Evolutionary conservation across 306 rosid genomes (phyloP).

Genomic region (Pueraria montana): DNA sequence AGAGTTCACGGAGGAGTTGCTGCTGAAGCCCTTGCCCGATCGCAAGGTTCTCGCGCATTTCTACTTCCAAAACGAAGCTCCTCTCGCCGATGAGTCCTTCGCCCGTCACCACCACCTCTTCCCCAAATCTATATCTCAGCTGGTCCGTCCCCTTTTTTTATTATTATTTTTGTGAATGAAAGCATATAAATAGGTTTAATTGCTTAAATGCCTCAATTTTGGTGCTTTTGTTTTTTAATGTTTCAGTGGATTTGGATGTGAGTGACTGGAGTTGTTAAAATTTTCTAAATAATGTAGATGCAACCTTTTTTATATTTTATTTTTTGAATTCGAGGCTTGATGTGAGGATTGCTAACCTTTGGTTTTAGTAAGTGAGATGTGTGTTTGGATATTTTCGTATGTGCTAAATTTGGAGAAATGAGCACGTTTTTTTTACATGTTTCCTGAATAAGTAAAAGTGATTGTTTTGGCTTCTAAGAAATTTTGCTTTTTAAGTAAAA

Average conservation of each 20-base stretch:
- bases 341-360: neutral
- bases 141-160: conserved; percentile 56
- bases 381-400: neutral
- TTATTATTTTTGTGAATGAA: neutral
- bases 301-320: neutral
- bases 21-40: too few relatives aligned
- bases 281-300: neutral
- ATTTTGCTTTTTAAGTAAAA: neutral
- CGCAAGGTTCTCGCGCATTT: conserved; percentile 86
- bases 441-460: neutral
- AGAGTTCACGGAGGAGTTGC: conserved; percentile 89
- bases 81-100: conserved; percentile 58
- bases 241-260: neutral
- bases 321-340: neutral
- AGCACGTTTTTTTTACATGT: neutral
- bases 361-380: neutral
- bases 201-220: neutral
- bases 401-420: neutral
- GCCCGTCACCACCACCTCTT: conserved; percentile 91
- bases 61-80: conserved; percentile 74
- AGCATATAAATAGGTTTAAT: neutral
- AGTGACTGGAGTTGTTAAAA: neutral
- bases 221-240: neutral
- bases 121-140: conserved; percentile 93
- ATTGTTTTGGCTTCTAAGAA: neutral